Conservation (phyloP, 495 filamentous ascomycete species). For the Aspergillus leporis region DNA sequence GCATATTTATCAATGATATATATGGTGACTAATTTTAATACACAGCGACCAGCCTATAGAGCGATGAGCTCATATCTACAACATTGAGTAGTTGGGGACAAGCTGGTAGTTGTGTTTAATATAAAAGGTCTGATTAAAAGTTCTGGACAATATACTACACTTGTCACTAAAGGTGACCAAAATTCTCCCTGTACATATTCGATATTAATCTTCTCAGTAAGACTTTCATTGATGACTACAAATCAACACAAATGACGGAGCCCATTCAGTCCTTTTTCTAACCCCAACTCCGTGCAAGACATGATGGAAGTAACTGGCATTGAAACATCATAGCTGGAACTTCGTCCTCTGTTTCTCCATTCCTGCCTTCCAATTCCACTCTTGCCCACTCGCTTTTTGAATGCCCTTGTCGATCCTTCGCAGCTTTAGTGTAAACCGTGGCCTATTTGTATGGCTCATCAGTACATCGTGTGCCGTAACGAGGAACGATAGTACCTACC, state of each 20-base stretch:
- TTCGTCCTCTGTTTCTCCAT: slow-evolving; percentile 93
- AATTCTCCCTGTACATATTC: no score
- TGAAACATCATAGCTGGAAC: slow-evolving; percentile 71
- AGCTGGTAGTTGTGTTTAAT: no score
- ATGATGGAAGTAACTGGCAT: slow-evolving; percentile 11
- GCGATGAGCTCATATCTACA: no score
- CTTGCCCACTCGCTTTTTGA: slow-evolving; percentile 75
- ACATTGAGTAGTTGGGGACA: no score
- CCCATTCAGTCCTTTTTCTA: neutral
- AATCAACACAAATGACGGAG: neutral
- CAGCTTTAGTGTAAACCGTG: slow-evolving; percentile 83
- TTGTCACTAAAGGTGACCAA: no score
- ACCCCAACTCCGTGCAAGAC: neutral
- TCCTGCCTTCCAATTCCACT: slow-evolving; percentile 92
- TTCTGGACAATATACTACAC: no score
- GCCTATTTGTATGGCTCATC: slow-evolving; percentile 23
- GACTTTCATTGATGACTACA: neutral
- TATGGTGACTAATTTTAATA: no score
- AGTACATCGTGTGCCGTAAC: neutral
- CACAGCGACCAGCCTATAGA: no score
- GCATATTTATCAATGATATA: no score
- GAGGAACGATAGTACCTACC: slow-evolving; percentile 25
- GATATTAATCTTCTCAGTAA: no score
- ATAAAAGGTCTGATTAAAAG: no score
- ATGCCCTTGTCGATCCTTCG: slow-evolving; percentile 90